These are phyloP conservation scores for Aspergillus arachidicola DNA, from an alignment of 2,329 filamentous ascomycete genomes.

Conservation along the genomic window DNA sequence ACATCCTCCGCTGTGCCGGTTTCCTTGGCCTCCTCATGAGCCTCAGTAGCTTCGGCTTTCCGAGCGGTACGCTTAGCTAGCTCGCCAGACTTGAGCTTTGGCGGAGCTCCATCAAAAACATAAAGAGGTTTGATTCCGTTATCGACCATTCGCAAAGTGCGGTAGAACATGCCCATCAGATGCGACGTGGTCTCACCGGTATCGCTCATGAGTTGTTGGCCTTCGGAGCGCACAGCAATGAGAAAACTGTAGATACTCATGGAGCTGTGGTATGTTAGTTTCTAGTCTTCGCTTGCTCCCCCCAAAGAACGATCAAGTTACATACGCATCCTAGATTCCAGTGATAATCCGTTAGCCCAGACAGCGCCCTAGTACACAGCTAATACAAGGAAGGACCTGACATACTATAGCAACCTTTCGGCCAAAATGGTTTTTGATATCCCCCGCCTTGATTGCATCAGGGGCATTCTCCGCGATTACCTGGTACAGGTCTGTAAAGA, in stretches of 20 bases:
- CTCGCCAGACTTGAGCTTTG: constrained; percentile 96
- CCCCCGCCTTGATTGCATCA: constrained; percentile 92
- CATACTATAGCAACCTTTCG: constrained; percentile 96
- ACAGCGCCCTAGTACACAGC: neutral
- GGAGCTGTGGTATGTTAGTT: constrained; percentile 58
- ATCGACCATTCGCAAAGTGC: constrained; percentile 95
- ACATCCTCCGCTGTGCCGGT: constrained; percentile 96
- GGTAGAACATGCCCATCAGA: constrained; percentile 99
- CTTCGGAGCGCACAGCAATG: constrained; percentile 94
- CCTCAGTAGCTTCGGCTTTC: constrained; percentile 88
- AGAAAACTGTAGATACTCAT: constrained; percentile 99
- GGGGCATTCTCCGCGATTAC: constrained; percentile 91
- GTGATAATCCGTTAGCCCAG: constrained; percentile 13
- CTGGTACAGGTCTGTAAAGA: constrained; percentile 65
- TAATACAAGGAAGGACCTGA: constrained; percentile 20
- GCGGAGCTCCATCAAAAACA: constrained; percentile 95
- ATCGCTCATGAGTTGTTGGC: constrained; percentile 94
- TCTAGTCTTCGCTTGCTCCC: neutral
- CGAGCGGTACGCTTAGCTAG: constrained; percentile 94
- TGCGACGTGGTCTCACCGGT: constrained; percentile 96
- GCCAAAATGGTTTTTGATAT: constrained; percentile 99
- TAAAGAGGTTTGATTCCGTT: constrained; percentile 99
- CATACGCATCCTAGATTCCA: constrained; percentile 59
- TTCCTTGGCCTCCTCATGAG: constrained; percentile 93
- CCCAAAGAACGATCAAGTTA: constrained; percentile 11